Base-by-base conservation (phyloP, 257 asterid genomes). In the Solanum virginianum region DNA sequence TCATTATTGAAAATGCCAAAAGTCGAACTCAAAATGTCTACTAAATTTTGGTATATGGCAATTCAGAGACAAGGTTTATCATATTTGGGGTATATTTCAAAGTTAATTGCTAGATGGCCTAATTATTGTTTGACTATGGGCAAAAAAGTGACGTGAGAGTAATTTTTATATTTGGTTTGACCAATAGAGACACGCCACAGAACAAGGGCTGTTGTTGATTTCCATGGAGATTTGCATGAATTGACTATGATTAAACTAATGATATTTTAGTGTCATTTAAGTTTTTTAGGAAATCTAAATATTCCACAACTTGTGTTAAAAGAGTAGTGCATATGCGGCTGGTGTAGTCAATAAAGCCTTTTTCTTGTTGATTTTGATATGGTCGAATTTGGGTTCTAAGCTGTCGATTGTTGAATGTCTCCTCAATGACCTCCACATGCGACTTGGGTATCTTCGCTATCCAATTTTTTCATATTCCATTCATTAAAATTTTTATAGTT, bases 121-220 rank as follows among this genome's bases (percentile, higher is more conserved):
- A 86, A 68, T 41, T 86, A 20, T 17, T 69, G 71, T 84, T 82
- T 89, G 88, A 84, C 88, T 82, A 45, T 17, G 41, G 80, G 84
- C 43, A 69, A 77, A 41, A 11, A 11, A 4, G 47, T 77, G 47
- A 77, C 65, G 82, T 77, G 82, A 77, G 47, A 77, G 24, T 51
- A 43, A 11, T 24, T 75, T 47, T 24, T 49, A 75, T 47, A 75
- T 47, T 75, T 77, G 45, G 82, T 49, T 77, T 77, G 82, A 77
- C 82, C 81, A 75, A 45, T 75, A 75, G 81, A 4, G 17, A 77
- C 43, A 53, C 65, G 63, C 82, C 65, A 77, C 20, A 70, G n/a
- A 77, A 26, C 49, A 77, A 77, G 36, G 17, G 82, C 4, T 77
- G 47, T 77, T 77, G 26, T 77, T 77, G 41, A 51, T 77, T 4